A percentile compares a stretch with the other conserved stretches of the same genome.
Conservation (phyloP, 148 eudicot species). For the Polygonum aviculare region DNA sequence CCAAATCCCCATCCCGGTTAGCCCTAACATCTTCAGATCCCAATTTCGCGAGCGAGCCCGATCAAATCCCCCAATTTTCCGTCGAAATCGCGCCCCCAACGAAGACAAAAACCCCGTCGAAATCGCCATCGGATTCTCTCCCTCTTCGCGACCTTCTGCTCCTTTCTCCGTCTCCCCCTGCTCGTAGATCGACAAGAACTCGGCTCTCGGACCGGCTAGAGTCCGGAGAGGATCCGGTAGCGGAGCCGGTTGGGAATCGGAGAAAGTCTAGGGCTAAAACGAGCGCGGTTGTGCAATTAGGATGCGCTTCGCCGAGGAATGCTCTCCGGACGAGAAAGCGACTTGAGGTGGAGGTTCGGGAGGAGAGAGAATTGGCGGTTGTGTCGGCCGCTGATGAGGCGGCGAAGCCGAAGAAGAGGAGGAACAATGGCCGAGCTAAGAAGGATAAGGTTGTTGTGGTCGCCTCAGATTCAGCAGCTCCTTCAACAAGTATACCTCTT, state of each 20-base stretch:
- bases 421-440: conserved; percentile 45
- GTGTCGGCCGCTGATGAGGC: conserved; percentile 31
- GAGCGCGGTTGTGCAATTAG: conserved; percentile 20
- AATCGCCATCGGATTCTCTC: conserved; percentile 24
- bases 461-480: conserved; percentile 23
- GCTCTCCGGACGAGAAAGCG: conserved; percentile 48
- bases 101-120: conserved; percentile 5
- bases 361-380: conserved; percentile 37
- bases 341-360: conserved; percentile 42
- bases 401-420: conserved; percentile 47
- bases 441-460: conserved; percentile 31
- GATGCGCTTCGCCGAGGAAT: conserved; percentile 46
- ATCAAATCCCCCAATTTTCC: conserved; percentile 34
- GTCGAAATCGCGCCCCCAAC: conserved; percentile 42
- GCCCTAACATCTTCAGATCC: conserved; percentile 24
- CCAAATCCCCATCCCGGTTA: conserved; percentile 57
- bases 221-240: conserved; percentile 28
- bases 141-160: conserved; percentile 59
- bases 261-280: conserved; percentile 33
- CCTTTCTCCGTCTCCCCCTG: conserved; percentile 58
- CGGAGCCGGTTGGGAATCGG: conserved; percentile 23
- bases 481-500: conserved; percentile 39
- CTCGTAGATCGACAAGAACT: conserved; percentile 38
- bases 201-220: conserved; percentile 56
- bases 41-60: conserved; percentile 15